phyloP scores from a whole-genome alignment of 345 rosid genomes.

The Odontarrhena argentea region DNA sequence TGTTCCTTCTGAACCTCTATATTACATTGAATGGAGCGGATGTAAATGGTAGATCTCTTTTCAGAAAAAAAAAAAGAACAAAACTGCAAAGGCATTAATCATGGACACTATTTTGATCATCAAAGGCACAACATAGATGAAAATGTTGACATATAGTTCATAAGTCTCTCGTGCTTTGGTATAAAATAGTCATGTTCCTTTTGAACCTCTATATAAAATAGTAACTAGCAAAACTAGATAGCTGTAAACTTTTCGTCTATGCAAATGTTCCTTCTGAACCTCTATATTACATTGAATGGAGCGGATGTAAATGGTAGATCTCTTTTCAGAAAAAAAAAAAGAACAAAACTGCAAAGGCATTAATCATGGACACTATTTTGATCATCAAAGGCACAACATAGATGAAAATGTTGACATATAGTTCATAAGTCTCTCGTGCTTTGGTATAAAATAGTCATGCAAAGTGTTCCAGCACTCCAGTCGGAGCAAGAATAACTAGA shows the following conservation, averaged over 20 bases:
- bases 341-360: no score
- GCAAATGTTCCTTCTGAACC: constrained; percentile 11
- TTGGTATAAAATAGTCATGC: constrained; percentile 23
- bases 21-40: background rate
- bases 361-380: constrained; percentile 3
- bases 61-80: background rate
- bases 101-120: constrained; percentile 4
- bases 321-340: background rate
- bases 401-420: background rate
- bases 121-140: background rate
- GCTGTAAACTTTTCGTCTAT: background rate
- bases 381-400: background rate
- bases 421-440: background rate
- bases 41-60: background rate
- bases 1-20: constrained; percentile 5
- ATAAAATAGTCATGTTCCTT: constrained; percentile 10
- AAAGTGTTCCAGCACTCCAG: background rate
- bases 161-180: background rate
- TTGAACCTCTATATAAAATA: background rate
- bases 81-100: background rate
- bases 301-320: background rate
- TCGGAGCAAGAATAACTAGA: background rate
- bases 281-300: background rate
- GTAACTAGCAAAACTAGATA: background rate
- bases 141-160: background rate